Conservation (phyloP, 257 asterid species). For the Penstemon davidsonii region DNA sequence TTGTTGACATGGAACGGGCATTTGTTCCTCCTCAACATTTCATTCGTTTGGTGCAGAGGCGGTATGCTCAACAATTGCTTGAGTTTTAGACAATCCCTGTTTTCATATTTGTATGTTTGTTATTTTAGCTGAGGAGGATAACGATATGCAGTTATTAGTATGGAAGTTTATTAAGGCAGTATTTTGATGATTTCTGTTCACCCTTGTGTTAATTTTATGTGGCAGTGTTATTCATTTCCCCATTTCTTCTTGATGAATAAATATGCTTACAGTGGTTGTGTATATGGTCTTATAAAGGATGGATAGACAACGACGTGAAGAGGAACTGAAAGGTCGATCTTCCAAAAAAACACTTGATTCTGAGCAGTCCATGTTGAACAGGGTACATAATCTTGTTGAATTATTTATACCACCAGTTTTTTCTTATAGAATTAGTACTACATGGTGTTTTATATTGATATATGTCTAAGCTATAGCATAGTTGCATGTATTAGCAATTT, state of each 20-base stretch:
- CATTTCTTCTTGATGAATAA: neutral
- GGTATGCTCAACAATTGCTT: slow-evolving; percentile 48
- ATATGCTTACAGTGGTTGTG: neutral
- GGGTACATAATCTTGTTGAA: slow-evolving; percentile 39
- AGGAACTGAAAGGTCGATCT: slow-evolving; percentile 62
- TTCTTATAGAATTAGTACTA: neutral
- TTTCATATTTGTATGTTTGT: neutral
- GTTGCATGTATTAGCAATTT: slow-evolving; percentile 7
- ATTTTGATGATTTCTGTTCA: neutral
- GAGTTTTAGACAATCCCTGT: slow-evolving; percentile 16
- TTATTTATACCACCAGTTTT: neutral
- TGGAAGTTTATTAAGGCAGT: neutral
- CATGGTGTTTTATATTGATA: neutral
- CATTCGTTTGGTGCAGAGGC: slow-evolving; percentile 89
- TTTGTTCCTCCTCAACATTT: slow-evolving; percentile 94
- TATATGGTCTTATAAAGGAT: slow-evolving; percentile 46
- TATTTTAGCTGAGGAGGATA: too few species aligned
- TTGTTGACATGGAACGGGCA: slow-evolving; percentile 89
- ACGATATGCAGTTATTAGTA: neutral
- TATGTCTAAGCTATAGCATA: slow-evolving; percentile 14
- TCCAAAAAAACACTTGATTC: slow-evolving; percentile 63
- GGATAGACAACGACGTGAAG: slow-evolving; percentile 90
- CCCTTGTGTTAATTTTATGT: neutral
- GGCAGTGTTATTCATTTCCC: neutral
- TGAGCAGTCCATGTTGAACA: slow-evolving; percentile 62